Evolutionary conservation across 148 eudicot species (phyloP).

Genomic region (Persicaria tinctoria): DNA sequence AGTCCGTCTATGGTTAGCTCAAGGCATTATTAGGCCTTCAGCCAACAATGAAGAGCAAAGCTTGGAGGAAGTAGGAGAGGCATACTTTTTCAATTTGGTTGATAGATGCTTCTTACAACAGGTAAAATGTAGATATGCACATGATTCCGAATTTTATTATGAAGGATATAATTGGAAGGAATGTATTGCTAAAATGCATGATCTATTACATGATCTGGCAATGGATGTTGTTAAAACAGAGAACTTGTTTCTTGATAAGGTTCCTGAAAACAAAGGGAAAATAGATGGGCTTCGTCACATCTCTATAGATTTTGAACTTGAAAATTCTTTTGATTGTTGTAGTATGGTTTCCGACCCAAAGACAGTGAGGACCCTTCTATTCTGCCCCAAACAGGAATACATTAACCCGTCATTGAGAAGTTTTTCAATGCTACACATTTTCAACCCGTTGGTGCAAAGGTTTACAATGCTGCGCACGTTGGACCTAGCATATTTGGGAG

Average conservation of each 20-base stretch:
- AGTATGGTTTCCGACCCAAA: background rate
- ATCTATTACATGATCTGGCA: slow-evolving; percentile 10
- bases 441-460: background rate
- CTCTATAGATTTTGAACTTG: background rate
- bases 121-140: no score
- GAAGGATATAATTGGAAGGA: no score
- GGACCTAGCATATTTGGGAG: background rate
- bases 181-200: background rate
- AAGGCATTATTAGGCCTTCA: no score
- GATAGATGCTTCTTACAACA: no score
- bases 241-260: background rate
- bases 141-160: no score
- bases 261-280: background rate
- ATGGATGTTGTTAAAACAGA: background rate
- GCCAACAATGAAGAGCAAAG: no score
- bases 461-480: background rate
- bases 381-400: no score
- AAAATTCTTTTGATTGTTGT: background rate
- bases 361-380: background rate
- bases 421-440: background rate
- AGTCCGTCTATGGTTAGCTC: no score
- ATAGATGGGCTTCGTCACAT: background rate
- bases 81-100: no score
- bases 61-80: no score
- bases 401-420: background rate